These are phyloP conservation scores for Microcyclospora pomicola DNA, from an alignment of 2,329 filamentous ascomycete species.

Conservation along the genomic window DNA sequence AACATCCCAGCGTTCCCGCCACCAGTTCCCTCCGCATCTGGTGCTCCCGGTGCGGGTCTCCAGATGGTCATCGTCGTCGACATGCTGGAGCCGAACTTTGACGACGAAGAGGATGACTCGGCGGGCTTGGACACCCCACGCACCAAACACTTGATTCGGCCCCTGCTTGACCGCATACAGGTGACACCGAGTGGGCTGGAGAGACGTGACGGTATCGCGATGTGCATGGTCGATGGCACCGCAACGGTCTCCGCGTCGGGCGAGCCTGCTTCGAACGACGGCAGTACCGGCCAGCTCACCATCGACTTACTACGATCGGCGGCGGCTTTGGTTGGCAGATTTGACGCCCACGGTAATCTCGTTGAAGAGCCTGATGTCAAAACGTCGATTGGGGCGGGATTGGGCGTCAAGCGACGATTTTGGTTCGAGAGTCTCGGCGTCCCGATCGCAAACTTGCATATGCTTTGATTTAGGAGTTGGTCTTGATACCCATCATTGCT, in stretches of 20 bases:
- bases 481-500: too few species aligned
- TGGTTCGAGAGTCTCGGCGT: conserved; percentile 69
- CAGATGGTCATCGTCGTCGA: conserved; percentile 72
- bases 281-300: conserved; percentile 28
- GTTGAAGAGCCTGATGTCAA: conserved; percentile 10
- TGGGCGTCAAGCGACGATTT: conserved; percentile 68
- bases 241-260: conserved; percentile 8
- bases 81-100: conserved; percentile 34
- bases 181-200: conserved; percentile 54
- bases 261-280: background rate
- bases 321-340: conserved; percentile 18
- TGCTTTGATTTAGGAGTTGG: conserved; percentile 8
- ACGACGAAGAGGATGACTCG: conserved; percentile 21
- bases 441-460: conserved; percentile 61
- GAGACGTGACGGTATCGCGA: conserved; percentile 58
- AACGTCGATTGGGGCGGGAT: conserved; percentile 45
- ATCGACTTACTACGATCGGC: conserved; percentile 51
- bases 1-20: conserved; percentile 66
- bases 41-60: conserved; percentile 33
- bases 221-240: conserved; percentile 71
- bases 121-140: background rate
- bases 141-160: conserved; percentile 37
- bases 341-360: conserved; percentile 9
- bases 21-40: conserved; percentile 23
- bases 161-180: conserved; percentile 64